Percentiles rank a stretch among this genome's conserved stretches.
These are phyloP conservation scores for Xylaria bambusicola DNA, from an alignment of 495 filamentous ascomycete genomes.

Conservation along the genomic window DNA sequence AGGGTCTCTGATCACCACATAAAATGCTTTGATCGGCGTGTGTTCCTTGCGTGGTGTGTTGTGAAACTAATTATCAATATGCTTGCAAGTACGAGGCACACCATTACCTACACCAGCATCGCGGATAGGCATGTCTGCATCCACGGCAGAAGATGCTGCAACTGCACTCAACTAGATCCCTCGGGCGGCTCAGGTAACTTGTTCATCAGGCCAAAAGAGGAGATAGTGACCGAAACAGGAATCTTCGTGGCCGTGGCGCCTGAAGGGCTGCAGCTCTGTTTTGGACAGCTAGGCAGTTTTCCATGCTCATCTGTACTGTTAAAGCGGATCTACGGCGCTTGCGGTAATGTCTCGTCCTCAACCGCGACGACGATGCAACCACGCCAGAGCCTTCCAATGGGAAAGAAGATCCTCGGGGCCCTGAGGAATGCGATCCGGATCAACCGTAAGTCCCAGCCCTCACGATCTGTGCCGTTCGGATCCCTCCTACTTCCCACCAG, in stretches of 20 bases:
- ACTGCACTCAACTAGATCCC: slow-evolving; percentile 5
- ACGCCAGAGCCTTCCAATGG: slow-evolving; percentile 28
- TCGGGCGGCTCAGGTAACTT: slow-evolving; percentile 7
- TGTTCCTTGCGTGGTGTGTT: not conserved
- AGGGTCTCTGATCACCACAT: not conserved
- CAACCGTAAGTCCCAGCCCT: slow-evolving; percentile 25
- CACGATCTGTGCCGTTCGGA: slow-evolving; percentile 15
- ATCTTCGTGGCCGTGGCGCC: slow-evolving; percentile 1
- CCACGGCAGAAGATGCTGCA: slow-evolving; percentile 6
- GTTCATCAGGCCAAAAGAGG: slow-evolving; percentile 18
- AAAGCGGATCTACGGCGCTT: slow-evolving; percentile 19
- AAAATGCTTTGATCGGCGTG: not conserved
- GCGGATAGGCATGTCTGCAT: not conserved
- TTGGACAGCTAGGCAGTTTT: slow-evolving; percentile 1
- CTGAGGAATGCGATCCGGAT: slow-evolving; percentile 35
- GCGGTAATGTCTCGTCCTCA: slow-evolving; percentile 16
- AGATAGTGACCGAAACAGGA: slow-evolving; percentile 12
- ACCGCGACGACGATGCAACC: slow-evolving; percentile 15
- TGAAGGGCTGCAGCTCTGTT: not conserved
- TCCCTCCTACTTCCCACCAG: no score
- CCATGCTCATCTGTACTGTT: slow-evolving; percentile 5
- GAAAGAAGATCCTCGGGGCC: slow-evolving; percentile 22
- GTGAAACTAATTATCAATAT: not conserved
- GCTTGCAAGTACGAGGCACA: not conserved
- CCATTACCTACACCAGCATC: not conserved